Conservation (phyloP, 75 land plant species). For the Selaginella tamariscina region DNA sequence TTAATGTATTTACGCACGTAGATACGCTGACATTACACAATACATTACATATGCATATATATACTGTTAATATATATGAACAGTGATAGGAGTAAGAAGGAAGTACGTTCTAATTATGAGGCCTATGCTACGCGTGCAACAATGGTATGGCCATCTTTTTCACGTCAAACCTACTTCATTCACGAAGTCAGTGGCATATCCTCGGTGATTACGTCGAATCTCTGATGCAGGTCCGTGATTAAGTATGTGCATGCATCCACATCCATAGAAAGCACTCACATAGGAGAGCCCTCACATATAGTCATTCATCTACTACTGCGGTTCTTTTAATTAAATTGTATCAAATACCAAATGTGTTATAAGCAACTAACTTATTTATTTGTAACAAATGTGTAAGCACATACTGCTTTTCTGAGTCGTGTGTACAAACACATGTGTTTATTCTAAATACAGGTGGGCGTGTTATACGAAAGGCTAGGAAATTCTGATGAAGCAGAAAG, state of each 20-base stretch:
- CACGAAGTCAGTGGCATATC: constrained; percentile 65
- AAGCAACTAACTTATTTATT: too few species aligned
- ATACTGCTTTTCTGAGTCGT: neutral
- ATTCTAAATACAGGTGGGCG: constrained; percentile 37
- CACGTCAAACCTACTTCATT: constrained; percentile 14
- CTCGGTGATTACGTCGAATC: constrained; percentile 74
- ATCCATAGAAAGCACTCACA: too few species aligned
- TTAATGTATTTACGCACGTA: too few species aligned
- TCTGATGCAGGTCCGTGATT: constrained; percentile 68
- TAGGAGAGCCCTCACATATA: too few species aligned
- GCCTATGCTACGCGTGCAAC: constrained; percentile 23
- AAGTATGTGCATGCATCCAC: too few species aligned
- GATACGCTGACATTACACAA: too few species aligned
- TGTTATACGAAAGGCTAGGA: constrained; percentile 53
- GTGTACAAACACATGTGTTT: too few species aligned
- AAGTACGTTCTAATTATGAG: constrained; percentile 16
- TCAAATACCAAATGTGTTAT: too few species aligned
- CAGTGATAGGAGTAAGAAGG: constrained; percentile 9
- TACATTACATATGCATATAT: too few species aligned
- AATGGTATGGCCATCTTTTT: constrained; percentile 33
- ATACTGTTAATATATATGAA: too few species aligned
- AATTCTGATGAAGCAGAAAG: constrained; percentile 57
- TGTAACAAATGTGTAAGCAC: neutral
- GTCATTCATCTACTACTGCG: too few species aligned
- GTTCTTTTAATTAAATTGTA: too few species aligned